These are phyloP conservation scores for Cyberlindnera japonica DNA, from an alignment of 805 yeast species.

Conservation along the genomic window DNA sequence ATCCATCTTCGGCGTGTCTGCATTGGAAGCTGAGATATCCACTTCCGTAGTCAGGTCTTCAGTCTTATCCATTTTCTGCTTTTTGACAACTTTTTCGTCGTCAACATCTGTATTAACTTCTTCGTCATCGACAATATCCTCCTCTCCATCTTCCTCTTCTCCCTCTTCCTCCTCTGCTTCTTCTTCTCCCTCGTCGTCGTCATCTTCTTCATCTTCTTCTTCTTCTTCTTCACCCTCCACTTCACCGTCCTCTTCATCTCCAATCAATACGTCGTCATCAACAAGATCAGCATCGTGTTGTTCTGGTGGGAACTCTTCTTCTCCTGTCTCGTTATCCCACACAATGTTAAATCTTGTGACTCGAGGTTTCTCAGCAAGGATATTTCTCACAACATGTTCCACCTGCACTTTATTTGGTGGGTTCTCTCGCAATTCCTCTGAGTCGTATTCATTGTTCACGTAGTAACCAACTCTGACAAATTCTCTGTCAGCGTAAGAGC, in stretches of 20 bases:
- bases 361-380: conserved; percentile 94
- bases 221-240: conserved; percentile 40
- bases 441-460: conserved; percentile 94
- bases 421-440: conserved; percentile 86
- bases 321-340: conserved; percentile 80
- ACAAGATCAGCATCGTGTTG: conserved; percentile 61
- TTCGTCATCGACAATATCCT: conserved; percentile 37
- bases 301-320: conserved; percentile 75
- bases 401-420: conserved; percentile 94
- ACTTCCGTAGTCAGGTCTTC: conserved; percentile 2
- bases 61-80: conserved; percentile 6
- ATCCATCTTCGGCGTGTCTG: conserved; percentile 21
- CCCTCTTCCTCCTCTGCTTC: conserved; percentile 40
- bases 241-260: conserved; percentile 42
- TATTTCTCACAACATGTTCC: conserved; percentile 89
- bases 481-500: conserved; percentile 90
- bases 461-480: conserved; percentile 97
- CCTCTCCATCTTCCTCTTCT: conserved; percentile 30
- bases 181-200: conserved; percentile 44
- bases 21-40: conserved; percentile 7
- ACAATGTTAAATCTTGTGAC: conserved; percentile 95
- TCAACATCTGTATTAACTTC: conserved; percentile 24
- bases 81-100: conserved; percentile 18
- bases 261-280: conserved; percentile 43
- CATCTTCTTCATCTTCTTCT: conserved; percentile 44